Conservation (phyloP, 805 yeast species). For the Cyberlindnera veronae region DNA sequence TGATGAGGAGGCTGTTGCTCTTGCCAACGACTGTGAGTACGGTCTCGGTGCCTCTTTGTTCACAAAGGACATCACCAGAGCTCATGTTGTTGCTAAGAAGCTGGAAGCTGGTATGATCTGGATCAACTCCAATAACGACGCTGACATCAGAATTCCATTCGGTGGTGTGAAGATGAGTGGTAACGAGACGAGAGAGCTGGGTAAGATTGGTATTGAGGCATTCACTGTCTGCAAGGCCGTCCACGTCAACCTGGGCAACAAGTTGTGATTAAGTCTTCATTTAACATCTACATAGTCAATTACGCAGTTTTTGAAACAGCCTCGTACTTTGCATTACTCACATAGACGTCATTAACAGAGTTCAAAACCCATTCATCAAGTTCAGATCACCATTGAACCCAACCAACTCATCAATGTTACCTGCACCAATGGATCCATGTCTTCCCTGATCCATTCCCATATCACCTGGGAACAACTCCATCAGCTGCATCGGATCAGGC, state of each 20-base stretch:
- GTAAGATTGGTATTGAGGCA: conserved; percentile 57
- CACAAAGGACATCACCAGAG: conserved; percentile 36
- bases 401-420: conserved; percentile 10
- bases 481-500: conserved; percentile 24
- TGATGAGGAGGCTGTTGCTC: conserved; percentile 39
- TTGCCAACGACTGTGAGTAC: conserved; percentile 42
- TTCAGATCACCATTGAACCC: conserved; percentile 17
- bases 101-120: conserved; percentile 50
- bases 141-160: conserved; percentile 56
- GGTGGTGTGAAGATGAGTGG: conserved; percentile 71
- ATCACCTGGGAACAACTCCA: conserved; percentile 25
- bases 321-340: no score
- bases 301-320: no score
- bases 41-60: conserved; percentile 48
- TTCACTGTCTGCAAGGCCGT: conserved; percentile 66
- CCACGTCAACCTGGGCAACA: conserved; percentile 59
- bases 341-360: no score
- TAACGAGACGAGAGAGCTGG: conserved; percentile 59
- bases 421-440: conserved; percentile 1
- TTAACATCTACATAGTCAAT: no score
- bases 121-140: conserved; percentile 57
- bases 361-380: conserved; percentile 10
- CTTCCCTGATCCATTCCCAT: neutral
- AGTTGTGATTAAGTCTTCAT: conserved; percentile 11
- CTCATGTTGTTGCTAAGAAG: conserved; percentile 38